Percentiles rank a stretch among this genome's conserved stretches.
Conservation (phyloP, 2,329 filamentous ascomycete species). For the Pseudogymnoascus sp. region DNA sequence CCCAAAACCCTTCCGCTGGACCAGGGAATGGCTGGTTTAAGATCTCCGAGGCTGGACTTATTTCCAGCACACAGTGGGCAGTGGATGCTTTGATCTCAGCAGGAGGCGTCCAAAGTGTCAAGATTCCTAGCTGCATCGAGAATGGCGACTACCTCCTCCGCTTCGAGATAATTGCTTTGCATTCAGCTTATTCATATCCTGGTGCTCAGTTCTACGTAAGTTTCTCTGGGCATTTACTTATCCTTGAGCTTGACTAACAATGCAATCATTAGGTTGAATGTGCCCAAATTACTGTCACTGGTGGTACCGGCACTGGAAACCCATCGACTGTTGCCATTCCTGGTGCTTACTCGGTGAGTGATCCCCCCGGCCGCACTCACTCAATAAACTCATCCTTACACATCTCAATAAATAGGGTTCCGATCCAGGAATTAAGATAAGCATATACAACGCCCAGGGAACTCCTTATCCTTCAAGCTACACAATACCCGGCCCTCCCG, state of each 20-base stretch:
- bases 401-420: slow-evolving; percentile 1
- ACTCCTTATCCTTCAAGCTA: slow-evolving; percentile 34
- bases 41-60: slow-evolving; percentile 32
- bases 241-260: background rate
- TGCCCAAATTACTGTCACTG: slow-evolving; percentile 38
- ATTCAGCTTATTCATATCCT: slow-evolving; percentile 30
- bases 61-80: slow-evolving; percentile 17
- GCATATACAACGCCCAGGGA: slow-evolving; percentile 29
- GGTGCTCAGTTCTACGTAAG: slow-evolving; percentile 25
- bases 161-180: slow-evolving; percentile 37
- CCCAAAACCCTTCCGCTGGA: slow-evolving; percentile 19
- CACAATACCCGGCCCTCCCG: slow-evolving; percentile 33
- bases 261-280: background rate
- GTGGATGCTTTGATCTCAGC: slow-evolving; percentile 15
- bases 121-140: slow-evolving; percentile 41
- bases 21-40: slow-evolving; percentile 31
- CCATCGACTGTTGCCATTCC: slow-evolving; percentile 36
- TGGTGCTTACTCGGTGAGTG: slow-evolving; percentile 36
- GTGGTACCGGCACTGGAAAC: slow-evolving; percentile 34
- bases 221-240: slow-evolving; percentile 14
- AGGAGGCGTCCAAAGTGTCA: slow-evolving; percentile 31
- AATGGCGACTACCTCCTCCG: slow-evolving; percentile 47
- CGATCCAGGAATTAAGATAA: slow-evolving; percentile 31
- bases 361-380: background rate
- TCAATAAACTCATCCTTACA: background rate